These are phyloP conservation scores for Hevea brasiliensis DNA, from an alignment of 345 rosid genomes.

Conservation along the genomic window DNA sequence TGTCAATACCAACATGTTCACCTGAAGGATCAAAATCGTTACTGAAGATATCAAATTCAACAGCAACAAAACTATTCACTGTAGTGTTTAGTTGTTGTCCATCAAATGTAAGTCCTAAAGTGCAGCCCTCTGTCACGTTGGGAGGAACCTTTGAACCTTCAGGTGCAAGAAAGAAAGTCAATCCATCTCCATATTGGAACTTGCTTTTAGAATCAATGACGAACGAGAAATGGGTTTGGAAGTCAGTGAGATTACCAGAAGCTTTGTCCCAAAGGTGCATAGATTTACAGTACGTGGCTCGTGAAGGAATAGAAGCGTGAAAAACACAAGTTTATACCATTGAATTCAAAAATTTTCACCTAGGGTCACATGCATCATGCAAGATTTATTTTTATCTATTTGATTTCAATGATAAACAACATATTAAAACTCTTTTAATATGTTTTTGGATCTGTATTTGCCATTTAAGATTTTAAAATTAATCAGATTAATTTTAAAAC, in stretches of 20 bases:
- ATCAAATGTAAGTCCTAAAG: constrained; percentile 23
- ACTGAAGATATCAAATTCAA: constrained; percentile 48
- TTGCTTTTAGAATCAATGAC: constrained; percentile 9
- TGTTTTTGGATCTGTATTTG: too few species aligned
- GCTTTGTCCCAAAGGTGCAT: constrained; percentile 46
- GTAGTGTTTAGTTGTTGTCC: constrained; percentile 23
- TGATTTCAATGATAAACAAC: too few species aligned
- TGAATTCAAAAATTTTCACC: too few species aligned
- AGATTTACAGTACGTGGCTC: constrained; percentile 40
- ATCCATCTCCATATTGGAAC: constrained; percentile 44
- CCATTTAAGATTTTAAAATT: too few species aligned
- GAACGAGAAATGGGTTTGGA: constrained; percentile 52
- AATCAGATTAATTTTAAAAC: too few species aligned
- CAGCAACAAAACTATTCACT: constrained; percentile 39
- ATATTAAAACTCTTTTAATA: too few species aligned
- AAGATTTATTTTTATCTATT: too few species aligned
- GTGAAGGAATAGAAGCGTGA: too few species aligned
- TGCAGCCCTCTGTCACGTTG: constrained; percentile 13
- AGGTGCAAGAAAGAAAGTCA: constrained; percentile 54
- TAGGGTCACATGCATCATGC: too few species aligned
- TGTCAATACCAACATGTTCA: constrained; percentile 53
- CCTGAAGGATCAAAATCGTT: constrained; percentile 45
- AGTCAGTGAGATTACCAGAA: constrained; percentile 42
- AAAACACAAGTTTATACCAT: too few species aligned
- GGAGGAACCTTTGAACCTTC: constrained; percentile 37